Evolutionary conservation across 768 basidiomycete species (phyloP).

Genomic region (Jaapia argillacea): DNA sequence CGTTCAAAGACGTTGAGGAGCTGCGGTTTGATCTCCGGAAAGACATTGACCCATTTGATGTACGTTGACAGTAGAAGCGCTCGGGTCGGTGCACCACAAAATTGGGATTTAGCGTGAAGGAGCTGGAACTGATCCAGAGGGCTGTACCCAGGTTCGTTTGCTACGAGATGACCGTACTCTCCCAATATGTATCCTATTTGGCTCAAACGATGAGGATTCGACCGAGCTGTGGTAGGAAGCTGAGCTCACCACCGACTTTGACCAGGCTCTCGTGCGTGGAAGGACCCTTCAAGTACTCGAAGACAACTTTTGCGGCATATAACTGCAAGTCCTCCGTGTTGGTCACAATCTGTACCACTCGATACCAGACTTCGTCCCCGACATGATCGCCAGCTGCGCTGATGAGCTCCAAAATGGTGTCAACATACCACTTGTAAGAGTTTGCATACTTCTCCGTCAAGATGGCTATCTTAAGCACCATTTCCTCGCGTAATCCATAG

Average conservation of each 20-base stretch:
- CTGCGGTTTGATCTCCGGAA: slow-evolving; percentile 95
- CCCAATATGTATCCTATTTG: slow-evolving; percentile 84
- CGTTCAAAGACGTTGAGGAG: slow-evolving; percentile 93
- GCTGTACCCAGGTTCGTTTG: slow-evolving; percentile 88
- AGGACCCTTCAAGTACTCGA: slow-evolving; percentile 80
- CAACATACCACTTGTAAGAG: slow-evolving; percentile 98
- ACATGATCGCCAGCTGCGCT: slow-evolving; percentile 97
- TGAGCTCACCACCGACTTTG: slow-evolving; percentile 78
- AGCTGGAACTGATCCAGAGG: slow-evolving; percentile 91
- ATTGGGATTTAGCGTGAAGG: slow-evolving; percentile 90
- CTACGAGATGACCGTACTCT: slow-evolving; percentile 96
- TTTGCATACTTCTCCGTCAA: slow-evolving; percentile 98
- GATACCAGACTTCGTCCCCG: slow-evolving; percentile 99
- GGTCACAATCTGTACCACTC: slow-evolving; percentile 95
- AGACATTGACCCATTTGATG: slow-evolving; percentile 99
- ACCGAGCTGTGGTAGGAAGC: background rate
- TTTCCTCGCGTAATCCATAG: slow-evolving; percentile 92
- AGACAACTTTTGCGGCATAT: slow-evolving; percentile 89
- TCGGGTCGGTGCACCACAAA: slow-evolving; percentile 86
- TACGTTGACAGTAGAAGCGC: slow-evolving; percentile 93
- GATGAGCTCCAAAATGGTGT: slow-evolving; percentile 93
- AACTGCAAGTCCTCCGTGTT: slow-evolving; percentile 97
- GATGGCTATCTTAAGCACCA: slow-evolving; percentile 98
- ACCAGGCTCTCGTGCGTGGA: slow-evolving; percentile 89
- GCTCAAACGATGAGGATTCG: background rate